Conservation (phyloP, 768 basidiomycete species). For the Kwoniella newhampshirensis region DNA sequence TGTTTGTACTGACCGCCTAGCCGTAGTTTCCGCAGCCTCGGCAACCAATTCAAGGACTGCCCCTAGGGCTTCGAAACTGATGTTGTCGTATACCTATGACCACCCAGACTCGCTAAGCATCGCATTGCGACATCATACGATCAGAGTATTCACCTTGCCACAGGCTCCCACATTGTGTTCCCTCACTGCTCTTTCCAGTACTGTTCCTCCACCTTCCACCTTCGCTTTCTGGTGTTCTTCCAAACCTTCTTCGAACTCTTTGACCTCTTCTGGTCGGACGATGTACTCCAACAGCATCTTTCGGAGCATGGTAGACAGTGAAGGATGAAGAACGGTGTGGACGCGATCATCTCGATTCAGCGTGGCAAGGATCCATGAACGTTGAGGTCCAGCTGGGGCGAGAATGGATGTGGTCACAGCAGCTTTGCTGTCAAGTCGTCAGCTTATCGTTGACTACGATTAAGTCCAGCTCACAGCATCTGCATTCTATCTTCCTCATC, state of each 20-base stretch:
- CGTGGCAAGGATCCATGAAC: slow-evolving; percentile 86
- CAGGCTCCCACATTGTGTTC: slow-evolving; percentile 97
- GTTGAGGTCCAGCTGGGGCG: slow-evolving; percentile 93
- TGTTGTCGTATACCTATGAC: slow-evolving; percentile 88
- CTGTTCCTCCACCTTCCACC: slow-evolving; percentile 83
- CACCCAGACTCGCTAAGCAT: too few relatives aligned
- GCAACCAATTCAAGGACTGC: slow-evolving; percentile 84
- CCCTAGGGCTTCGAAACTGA: slow-evolving; percentile 91
- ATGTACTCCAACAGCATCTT: slow-evolving; percentile 99
- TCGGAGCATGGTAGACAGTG: slow-evolving; percentile 64
- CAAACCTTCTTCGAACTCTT: slow-evolving; percentile 81
- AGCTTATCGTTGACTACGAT: background rate
- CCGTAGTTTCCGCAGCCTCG: slow-evolving; percentile 94
- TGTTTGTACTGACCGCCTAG: slow-evolving; percentile 57
- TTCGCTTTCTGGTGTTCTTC: slow-evolving; percentile 93
- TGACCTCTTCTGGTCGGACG: slow-evolving; percentile 81
- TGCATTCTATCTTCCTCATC: slow-evolving; percentile 89
- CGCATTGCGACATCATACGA: too few relatives aligned
- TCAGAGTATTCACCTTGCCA: slow-evolving; percentile 64
- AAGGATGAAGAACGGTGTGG: slow-evolving; percentile 33
- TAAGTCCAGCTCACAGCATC: slow-evolving; percentile 68
- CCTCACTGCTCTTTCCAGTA: slow-evolving; percentile 95
- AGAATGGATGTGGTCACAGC: slow-evolving; percentile 95
- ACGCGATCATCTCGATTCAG: slow-evolving; percentile 93
- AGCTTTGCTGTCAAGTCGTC: slow-evolving; percentile 55